Evolutionary conservation across 2,329 filamentous ascomycete species (phyloP), one percentile per base, ranked within the genome.

Genomic region (Exophiala xenobiotica): DNA sequence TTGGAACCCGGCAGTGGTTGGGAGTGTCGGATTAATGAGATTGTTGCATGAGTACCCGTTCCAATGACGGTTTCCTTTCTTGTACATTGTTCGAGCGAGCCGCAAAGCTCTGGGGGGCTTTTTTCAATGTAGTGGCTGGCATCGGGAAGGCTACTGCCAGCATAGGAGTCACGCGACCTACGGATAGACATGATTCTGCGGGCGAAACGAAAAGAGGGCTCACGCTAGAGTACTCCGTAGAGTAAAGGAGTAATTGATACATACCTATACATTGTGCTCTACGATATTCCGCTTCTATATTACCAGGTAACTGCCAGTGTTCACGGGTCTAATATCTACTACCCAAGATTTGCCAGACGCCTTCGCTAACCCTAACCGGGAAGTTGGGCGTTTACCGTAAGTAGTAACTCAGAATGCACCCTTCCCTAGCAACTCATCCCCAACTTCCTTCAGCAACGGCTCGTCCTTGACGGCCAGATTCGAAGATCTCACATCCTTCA

Each of bases 1-100:
- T 77, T 96, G 53, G 85, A 83, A 60, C 80, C 89, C 67, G 82
- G 82, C 53, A 95, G 90, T 19, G 91, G 91, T 58, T 96, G 92
- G 92, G 77, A 88, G 63, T 96, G 91, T 78, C 90, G 86, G 74
- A 77, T 96, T 62, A 87, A 82, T 63, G 79, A 95, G 74, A 74
- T 93, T 56, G 78, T 81, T 6, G 8, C 20, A 18, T 40, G 38
- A 40, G 26, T 27, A 27, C 2, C 7, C 6, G 26, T 12, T 27
- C 12, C 12, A 12, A 2, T n/a, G n/a, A n/a, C n/a, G n/a, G n/a
- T n/a, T n/a, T n/a, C n/a, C n/a, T n/a, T n/a, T n/a, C n/a, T n/a
- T n/a, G n/a, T n/a, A n/a, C n/a, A n/a, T n/a, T n/a, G n/a, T n/a
- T n/a, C n/a, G n/a, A n/a, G n/a, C n/a, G n/a, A n/a, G n/a, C n/a